Evolutionary conservation across 1,284 basidiomycete genomes (phyloP).

Genomic region (Schizopora paradoxa): DNA sequence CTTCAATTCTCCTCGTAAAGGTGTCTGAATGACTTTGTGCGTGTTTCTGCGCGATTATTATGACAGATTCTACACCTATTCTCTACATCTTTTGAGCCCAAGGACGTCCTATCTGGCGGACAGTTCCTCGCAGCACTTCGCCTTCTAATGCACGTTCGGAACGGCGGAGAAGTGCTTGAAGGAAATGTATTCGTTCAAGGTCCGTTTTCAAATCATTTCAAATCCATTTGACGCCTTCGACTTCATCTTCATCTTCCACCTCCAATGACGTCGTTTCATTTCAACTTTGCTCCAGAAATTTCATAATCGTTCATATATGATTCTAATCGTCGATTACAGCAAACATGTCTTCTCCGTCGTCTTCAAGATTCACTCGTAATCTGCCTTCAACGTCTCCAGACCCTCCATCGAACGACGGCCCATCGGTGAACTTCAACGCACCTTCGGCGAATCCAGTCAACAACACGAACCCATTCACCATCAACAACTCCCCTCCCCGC

Average conservation of each 20-base stretch:
- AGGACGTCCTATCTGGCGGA: constrained; percentile 50
- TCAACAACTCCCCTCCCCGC: constrained; percentile 2
- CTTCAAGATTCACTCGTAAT: too few relatives aligned
- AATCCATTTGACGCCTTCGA: too few relatives aligned
- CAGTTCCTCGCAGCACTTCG: constrained; percentile 71
- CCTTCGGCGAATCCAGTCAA: constrained; percentile 1
- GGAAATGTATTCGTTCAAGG: constrained; percentile 68
- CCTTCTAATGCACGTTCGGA: constrained; percentile 56
- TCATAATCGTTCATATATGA: too few relatives aligned
- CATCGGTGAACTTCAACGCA: constrained; percentile 18
- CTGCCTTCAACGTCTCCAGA: constrained; percentile 41
- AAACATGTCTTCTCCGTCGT: too few relatives aligned
- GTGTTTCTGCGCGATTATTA: too few relatives aligned
- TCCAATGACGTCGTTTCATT: too few relatives aligned
- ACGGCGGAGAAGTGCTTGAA: constrained; percentile 53
- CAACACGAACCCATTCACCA: constrained; percentile 13
- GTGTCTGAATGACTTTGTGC: constrained; percentile 7
- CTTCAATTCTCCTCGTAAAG: constrained; percentile 6
- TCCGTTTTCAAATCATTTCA: too few relatives aligned
- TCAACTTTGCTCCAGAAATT: too few relatives aligned
- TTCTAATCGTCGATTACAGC: too few relatives aligned
- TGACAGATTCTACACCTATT: constrained; percentile 70
- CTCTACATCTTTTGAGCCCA: constrained; percentile 42
- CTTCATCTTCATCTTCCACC: too few relatives aligned
- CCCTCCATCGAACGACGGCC: constrained; percentile 19